A percentile compares a stretch with the other conserved stretches of the same genome.
Evolutionary conservation across 2,329 filamentous ascomycete species (phyloP).

Genomic region (Ophiostoma quercus): DNA sequence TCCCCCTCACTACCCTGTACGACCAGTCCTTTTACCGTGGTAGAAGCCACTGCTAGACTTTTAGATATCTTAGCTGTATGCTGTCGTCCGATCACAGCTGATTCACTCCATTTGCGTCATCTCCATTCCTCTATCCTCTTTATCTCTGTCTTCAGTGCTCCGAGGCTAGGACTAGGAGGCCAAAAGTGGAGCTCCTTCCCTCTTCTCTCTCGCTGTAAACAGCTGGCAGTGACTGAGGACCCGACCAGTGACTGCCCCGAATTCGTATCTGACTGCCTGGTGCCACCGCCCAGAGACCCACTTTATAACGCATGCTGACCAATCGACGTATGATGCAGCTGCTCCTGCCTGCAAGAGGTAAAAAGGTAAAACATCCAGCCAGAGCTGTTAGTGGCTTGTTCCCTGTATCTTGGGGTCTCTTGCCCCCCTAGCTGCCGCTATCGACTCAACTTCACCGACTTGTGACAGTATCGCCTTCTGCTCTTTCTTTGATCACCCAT

Average conservation of each 20-base stretch:
- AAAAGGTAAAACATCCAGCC: neutral
- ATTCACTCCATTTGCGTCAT: conserved; percentile 7
- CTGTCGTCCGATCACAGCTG: neutral
- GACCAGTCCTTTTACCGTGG: neutral
- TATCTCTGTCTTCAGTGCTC: too few relatives aligned
- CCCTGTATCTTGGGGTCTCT: neutral
- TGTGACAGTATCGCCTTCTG: neutral
- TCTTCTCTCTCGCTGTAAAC: neutral
- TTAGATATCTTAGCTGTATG: too few relatives aligned
- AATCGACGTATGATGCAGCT: neutral
- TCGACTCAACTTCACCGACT: conserved; percentile 7
- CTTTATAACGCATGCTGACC: neutral
- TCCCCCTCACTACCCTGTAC: neutral
- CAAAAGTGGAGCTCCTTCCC: neutral
- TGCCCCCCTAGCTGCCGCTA: neutral
- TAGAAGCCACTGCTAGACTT: too few relatives aligned
- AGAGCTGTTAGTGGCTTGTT: neutral
- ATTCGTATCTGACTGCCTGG: conserved; percentile 8
- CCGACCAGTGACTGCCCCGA: neutral
- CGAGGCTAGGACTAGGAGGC: neutral
- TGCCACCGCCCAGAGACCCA: neutral
- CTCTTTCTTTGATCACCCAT: neutral
- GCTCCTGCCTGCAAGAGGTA: neutral
- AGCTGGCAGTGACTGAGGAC: too few relatives aligned
- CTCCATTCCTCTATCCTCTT: neutral